Conservation (phyloP, 768 basidiomycete species). For the Lentinula aciculospora region DNA sequence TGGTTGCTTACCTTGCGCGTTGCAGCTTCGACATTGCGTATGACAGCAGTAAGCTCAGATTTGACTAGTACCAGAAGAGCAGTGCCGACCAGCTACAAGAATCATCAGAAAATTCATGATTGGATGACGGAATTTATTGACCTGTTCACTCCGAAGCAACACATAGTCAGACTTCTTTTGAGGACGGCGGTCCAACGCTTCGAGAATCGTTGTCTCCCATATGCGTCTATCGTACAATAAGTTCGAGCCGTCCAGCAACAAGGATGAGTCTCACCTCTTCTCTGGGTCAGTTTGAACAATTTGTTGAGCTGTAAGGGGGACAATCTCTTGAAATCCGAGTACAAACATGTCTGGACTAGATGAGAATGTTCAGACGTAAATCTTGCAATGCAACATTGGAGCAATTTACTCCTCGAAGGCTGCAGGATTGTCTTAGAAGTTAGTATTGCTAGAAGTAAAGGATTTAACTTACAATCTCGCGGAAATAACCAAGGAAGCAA, state of each 20-base stretch:
- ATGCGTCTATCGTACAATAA: conserved; percentile 47
- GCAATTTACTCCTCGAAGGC: conserved; percentile 48
- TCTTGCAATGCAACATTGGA: conserved; percentile 7
- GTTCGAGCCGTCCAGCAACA: not conserved
- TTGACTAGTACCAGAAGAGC: conserved; percentile 85
- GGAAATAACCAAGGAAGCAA: conserved; percentile 91
- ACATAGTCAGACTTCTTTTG: conserved; percentile 73
- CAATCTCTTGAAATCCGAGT: conserved; percentile 95
- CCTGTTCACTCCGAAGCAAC: conserved; percentile 89
- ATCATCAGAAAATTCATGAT: conserved; percentile 1
- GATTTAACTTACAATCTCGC: conserved; percentile 50
- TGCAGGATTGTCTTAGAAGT: conserved; percentile 10
- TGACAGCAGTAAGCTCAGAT: conserved; percentile 65
- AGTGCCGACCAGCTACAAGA: conserved; percentile 82
- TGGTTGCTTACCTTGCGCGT: conserved; percentile 67
- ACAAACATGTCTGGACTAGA: conserved; percentile 83
- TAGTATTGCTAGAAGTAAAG: not conserved
- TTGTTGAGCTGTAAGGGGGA: conserved; percentile 95
- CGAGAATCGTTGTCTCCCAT: conserved; percentile 83
- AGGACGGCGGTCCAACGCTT: conserved; percentile 68
- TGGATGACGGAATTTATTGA: conserved; percentile 17
- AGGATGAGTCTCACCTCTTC: conserved; percentile 52
- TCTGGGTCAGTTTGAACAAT: conserved; percentile 95
- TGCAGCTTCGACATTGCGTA: conserved; percentile 89
- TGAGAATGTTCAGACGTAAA: not conserved